A percentile compares a stretch with the other conserved stretches of the same genome.
Evolutionary conservation across 176 grass and related monocot species (phyloP).

Genomic region (Zizania latifolia): DNA sequence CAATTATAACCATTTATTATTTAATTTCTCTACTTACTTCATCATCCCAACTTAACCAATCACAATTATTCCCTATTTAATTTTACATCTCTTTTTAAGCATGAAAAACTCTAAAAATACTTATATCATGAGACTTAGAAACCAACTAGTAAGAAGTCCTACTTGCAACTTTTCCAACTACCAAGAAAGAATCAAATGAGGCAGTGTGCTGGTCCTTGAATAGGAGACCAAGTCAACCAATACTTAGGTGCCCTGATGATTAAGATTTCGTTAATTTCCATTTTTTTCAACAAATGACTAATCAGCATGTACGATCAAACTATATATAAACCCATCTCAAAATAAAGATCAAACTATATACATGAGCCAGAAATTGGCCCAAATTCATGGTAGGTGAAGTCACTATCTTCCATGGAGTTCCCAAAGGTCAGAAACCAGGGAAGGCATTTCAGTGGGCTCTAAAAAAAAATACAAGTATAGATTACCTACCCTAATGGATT

Average conservation of each 20-base stretch:
- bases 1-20: too few species aligned
- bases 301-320: background rate
- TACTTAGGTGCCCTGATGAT: background rate
- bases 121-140: too few species aligned
- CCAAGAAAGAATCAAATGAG: background rate
- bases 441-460: background rate
- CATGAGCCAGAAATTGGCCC: conserved; percentile 1
- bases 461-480: background rate
- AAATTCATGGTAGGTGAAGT: conserved; percentile 21
- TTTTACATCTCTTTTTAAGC: too few species aligned
- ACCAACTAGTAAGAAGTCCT: background rate
- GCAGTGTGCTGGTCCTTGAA: background rate
- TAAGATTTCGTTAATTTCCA: background rate
- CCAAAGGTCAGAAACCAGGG: conserved; percentile 26
- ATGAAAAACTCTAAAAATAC: too few species aligned
- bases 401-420: background rate
- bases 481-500: background rate
- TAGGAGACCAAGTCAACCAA: conserved; percentile 10
- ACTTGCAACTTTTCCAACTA: background rate
- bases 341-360: background rate
- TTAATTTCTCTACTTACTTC: too few species aligned
- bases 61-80: too few species aligned
- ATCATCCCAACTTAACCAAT: too few species aligned
- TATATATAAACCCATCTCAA: background rate
- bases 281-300: background rate